Conservation (phyloP, 2,329 filamentous ascomycete species). For the Juglanconis sp. region DNA sequence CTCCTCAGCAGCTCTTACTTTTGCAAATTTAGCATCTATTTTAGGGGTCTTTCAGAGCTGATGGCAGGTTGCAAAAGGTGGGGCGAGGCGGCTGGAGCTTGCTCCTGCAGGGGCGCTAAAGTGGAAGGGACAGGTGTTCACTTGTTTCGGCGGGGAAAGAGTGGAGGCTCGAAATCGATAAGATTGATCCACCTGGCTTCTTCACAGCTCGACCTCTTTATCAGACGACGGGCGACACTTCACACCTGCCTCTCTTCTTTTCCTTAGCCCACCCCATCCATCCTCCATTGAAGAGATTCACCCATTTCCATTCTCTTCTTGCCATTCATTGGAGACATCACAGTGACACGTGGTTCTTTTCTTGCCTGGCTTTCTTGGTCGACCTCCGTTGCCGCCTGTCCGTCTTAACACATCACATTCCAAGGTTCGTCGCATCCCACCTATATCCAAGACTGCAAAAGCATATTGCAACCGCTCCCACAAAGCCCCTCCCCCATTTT, state of each 20-base stretch:
- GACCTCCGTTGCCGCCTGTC: not conserved
- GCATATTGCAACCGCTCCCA: not conserved
- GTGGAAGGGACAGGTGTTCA: constrained; percentile 10
- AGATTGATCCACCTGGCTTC: constrained; percentile 10
- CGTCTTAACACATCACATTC: not conserved
- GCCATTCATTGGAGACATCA: constrained; percentile 9
- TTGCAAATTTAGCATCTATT: not conserved
- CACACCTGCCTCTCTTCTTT: not conserved
- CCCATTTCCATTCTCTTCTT: constrained; percentile 5
- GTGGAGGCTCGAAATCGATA: constrained; percentile 5
- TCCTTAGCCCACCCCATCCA: not conserved
- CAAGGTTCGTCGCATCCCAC: constrained; percentile 8
- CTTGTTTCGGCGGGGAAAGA: not conserved
- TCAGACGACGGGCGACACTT: not conserved
- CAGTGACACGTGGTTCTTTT: constrained; percentile 1
- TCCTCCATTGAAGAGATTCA: constrained; percentile 6
- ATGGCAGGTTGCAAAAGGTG: not conserved
- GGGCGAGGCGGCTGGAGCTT: not conserved
- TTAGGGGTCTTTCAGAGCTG: not conserved
- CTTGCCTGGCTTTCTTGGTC: constrained; percentile 1
- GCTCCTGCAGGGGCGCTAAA: not conserved
- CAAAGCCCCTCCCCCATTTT: not conserved
- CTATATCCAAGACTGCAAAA: not conserved
- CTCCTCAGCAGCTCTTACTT: not conserved
- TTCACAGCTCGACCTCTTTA: not conserved